Conservation (phyloP, 306 rosid genomes). For the Trifolium subterraneum region DNA sequence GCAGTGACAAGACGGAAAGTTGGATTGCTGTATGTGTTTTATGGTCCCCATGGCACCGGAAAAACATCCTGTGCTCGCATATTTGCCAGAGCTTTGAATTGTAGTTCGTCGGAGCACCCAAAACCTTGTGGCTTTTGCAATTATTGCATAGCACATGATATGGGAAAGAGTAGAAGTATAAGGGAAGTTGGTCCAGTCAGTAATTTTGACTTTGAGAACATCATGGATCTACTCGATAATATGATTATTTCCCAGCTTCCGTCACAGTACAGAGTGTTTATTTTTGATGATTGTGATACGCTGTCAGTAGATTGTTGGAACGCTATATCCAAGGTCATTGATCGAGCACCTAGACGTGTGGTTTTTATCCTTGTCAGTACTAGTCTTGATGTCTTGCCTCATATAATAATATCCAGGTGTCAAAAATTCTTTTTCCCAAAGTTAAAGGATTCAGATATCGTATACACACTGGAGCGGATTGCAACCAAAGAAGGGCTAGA, state of each 20-base stretch:
- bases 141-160: slow-evolving; percentile 77
- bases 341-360: slow-evolving; percentile 94
- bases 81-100: slow-evolving; percentile 91
- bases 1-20: slow-evolving; percentile 78
- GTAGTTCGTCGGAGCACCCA: slow-evolving; percentile 77
- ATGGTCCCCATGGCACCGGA: slow-evolving; percentile 98
- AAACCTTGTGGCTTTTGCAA: slow-evolving; percentile 96
- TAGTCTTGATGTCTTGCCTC: slow-evolving; percentile 96
- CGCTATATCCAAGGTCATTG: slow-evolving; percentile 93
- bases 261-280: slow-evolving; percentile 81
- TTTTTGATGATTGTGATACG: slow-evolving; percentile 92
- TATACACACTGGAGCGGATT: slow-evolving; percentile 78
- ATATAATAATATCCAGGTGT: slow-evolving; percentile 94
- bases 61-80: slow-evolving; percentile 94
- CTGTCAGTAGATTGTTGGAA: slow-evolving; percentile 88
- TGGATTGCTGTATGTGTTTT: slow-evolving; percentile 86
- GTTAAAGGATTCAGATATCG: slow-evolving; percentile 88
- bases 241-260: slow-evolving; percentile 77
- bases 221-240: slow-evolving; percentile 81
- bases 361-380: slow-evolving; percentile 98
- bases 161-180: slow-evolving; percentile 81
- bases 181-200: slow-evolving; percentile 93
- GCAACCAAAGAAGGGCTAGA: slow-evolving; percentile 83
- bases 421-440: slow-evolving; percentile 97
- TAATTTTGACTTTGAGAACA: slow-evolving; percentile 85